These are phyloP conservation scores for Ephemerocybe angulata DNA, from an alignment of 768 basidiomycete species.

Conservation along the genomic window DNA sequence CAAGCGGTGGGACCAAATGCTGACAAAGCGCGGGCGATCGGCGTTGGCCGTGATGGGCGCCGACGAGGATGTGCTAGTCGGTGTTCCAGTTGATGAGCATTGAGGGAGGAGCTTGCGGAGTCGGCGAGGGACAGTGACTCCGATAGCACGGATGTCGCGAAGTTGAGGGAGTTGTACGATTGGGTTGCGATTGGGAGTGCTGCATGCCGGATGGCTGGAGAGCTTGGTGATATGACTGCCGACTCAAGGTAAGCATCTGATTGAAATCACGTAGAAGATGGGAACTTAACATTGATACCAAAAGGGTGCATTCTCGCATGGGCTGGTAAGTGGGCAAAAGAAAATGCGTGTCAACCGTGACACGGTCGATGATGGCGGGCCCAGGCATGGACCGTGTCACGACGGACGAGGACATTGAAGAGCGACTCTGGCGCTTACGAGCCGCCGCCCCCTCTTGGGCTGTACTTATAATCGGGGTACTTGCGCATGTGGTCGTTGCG, in stretches of 20 bases:
- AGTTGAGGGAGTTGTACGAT: slow-evolving; percentile 13
- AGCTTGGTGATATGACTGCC: not conserved
- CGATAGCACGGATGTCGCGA: slow-evolving; percentile 12
- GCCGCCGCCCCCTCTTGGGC: slow-evolving; percentile 43
- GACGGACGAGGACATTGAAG: slow-evolving; percentile 15
- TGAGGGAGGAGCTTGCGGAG: slow-evolving; percentile 38
- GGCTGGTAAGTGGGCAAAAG: slow-evolving; percentile 4
- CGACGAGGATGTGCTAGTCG: slow-evolving; percentile 18
- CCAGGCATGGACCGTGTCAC: slow-evolving; percentile 2
- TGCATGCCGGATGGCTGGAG: slow-evolving; percentile 10
- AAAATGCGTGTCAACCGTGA: slow-evolving; percentile 10
- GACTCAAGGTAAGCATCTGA: not conserved
- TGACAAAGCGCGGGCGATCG: too few species aligned
- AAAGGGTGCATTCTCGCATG: not conserved
- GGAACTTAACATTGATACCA: not conserved
- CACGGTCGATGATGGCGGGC: slow-evolving; percentile 15
- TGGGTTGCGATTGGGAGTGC: too few species aligned
- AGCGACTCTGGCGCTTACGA: slow-evolving; percentile 23
- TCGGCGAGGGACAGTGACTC: slow-evolving; percentile 12
- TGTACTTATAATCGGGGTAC: slow-evolving; percentile 63
- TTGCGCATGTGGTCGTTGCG: slow-evolving; percentile 51
- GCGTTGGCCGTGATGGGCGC: too few species aligned
- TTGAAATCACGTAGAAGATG: not conserved
- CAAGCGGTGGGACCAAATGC: too few species aligned
- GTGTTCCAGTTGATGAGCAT: slow-evolving; percentile 38